Evolutionary conservation across 1,139 yeast genomes (phyloP).

Genomic region (Pichia sp.): DNA sequence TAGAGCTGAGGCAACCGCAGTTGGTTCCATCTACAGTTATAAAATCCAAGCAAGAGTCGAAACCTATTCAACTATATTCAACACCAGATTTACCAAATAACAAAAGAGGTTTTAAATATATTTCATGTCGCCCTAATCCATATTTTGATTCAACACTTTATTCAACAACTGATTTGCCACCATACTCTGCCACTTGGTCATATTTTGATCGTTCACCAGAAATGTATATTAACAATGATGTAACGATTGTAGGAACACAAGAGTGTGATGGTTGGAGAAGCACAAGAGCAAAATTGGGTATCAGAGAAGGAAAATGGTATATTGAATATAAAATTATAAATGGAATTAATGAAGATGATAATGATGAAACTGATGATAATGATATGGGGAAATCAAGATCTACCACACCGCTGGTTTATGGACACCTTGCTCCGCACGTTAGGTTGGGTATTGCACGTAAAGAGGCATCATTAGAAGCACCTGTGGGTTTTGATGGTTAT

Average conservation of each 20-base stretch:
- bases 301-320: conserved; percentile 75
- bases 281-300: conserved; percentile 65
- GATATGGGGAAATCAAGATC: conserved; percentile 12
- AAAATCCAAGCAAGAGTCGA: conserved; percentile 75
- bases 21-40: conserved; percentile 57
- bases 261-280: conserved; percentile 76
- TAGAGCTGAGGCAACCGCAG: conserved; percentile 20
- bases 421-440: conserved; percentile 36
- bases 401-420: conserved; percentile 6
- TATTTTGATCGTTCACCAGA: conserved; percentile 69
- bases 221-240: conserved; percentile 40
- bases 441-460: conserved; percentile 76
- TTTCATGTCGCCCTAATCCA: conserved; percentile 72
- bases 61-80: conserved; percentile 37
- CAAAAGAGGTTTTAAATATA: conserved; percentile 74
- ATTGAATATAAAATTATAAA: conserved; percentile 62
- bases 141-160: conserved; percentile 54
- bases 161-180: conserved; percentile 69
- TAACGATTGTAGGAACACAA: conserved; percentile 37
- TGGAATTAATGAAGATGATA: conserved; percentile 34
- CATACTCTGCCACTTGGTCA: conserved; percentile 55
- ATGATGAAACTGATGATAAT: neutral
- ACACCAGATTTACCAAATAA: conserved; percentile 77
- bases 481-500: conserved; percentile 92
- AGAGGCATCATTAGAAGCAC: conserved; percentile 89